Percentiles rank a stretch among this genome's conserved stretches.
These are phyloP conservation scores for Neopestalotiopsis clavispora DNA, from an alignment of 2,329 filamentous ascomycete genomes.

Conservation along the genomic window DNA sequence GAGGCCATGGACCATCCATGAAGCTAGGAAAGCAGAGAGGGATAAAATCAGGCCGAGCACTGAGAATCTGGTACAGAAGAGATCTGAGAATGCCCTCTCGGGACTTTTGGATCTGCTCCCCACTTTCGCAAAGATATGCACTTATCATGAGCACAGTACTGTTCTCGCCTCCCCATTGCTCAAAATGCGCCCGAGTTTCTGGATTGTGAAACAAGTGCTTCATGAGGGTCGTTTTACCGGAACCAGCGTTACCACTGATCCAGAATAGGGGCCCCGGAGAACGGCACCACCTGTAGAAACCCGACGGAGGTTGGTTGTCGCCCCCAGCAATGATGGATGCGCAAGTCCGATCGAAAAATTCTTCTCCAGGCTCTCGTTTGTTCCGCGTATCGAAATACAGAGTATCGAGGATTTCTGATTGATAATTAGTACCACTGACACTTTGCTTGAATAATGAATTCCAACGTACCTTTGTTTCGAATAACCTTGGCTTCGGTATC, in stretches of 20 bases:
- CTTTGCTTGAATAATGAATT: no score
- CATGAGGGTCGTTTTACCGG: slow-evolving; percentile 27
- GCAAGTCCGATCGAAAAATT: slow-evolving; percentile 17
- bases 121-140: slow-evolving; percentile 18
- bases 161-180: slow-evolving; percentile 16
- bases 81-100: slow-evolving; percentile 15
- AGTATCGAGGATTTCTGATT: slow-evolving; percentile 16
- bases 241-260: slow-evolving; percentile 27
- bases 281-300: slow-evolving; percentile 21
- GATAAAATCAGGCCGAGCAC: slow-evolving; percentile 17
- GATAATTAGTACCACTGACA: neutral
- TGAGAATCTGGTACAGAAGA: slow-evolving; percentile 18
- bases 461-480: slow-evolving; percentile 13
- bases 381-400: slow-evolving; percentile 19
- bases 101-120: slow-evolving; percentile 19
- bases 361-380: slow-evolving; percentile 6
- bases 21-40: slow-evolving; percentile 17
- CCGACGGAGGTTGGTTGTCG: neutral
- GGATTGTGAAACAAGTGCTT: slow-evolving; percentile 18
- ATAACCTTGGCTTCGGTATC: slow-evolving; percentile 11
- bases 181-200: slow-evolving; percentile 4
- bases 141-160: slow-evolving; percentile 15
- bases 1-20: slow-evolving; percentile 10
- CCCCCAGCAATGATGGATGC: slow-evolving; percentile 12
- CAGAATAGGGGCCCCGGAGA: slow-evolving; percentile 22